phyloP scores from a whole-genome alignment of 2,329 filamentous ascomycete genomes.

The Penicillium sp. region DNA sequence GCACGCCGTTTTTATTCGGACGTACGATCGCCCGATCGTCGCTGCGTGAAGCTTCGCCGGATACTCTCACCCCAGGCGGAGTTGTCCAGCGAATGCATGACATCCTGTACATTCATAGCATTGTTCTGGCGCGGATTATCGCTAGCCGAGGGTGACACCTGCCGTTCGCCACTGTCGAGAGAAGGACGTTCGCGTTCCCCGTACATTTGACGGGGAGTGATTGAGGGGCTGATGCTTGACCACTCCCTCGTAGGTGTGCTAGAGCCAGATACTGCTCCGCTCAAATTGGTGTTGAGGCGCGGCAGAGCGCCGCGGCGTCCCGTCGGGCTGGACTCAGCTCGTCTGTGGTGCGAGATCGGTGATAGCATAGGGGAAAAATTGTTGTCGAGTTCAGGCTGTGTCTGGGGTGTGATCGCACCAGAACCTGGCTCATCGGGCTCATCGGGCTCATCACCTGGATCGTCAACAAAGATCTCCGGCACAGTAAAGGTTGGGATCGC shows the following conservation, averaged over 20 bases:
- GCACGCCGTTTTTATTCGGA: slow-evolving; percentile 9
- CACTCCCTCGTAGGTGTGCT: slow-evolving; percentile 44
- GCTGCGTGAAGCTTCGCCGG: slow-evolving; percentile 75
- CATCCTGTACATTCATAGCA: slow-evolving; percentile 70
- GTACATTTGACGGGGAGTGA: slow-evolving; percentile 34
- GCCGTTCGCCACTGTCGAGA: slow-evolving; percentile 29
- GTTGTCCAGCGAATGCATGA: slow-evolving; percentile 81
- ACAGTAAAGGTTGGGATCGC: slow-evolving; percentile 75
- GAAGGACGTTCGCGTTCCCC: slow-evolving; percentile 35
- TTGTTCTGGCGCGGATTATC: slow-evolving; percentile 62
- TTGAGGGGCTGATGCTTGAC: slow-evolving; percentile 54
- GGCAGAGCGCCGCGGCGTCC: slow-evolving; percentile 44
- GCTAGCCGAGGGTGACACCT: slow-evolving; percentile 18
- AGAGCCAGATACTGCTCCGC: slow-evolving; percentile 38
- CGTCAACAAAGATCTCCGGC: slow-evolving; percentile 87
- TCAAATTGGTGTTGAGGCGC: slow-evolving; percentile 45
- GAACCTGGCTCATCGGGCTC: slow-evolving; percentile 16
- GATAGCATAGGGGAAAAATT: slow-evolving; percentile 35
- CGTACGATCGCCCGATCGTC: slow-evolving; percentile 42
- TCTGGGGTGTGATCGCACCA: slow-evolving; percentile 25
- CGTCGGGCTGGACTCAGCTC: slow-evolving; percentile 32
- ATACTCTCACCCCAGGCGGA: slow-evolving; percentile 94
- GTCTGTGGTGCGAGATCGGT: slow-evolving; percentile 27
- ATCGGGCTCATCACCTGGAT: slow-evolving; percentile 55
- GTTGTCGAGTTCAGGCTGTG: slow-evolving; percentile 17